Evolutionary conservation across 2,329 filamentous ascomycete species (phyloP), one percentile per base, ranked within the genome.

Genomic region (Colletotrichum graminicola): DNA sequence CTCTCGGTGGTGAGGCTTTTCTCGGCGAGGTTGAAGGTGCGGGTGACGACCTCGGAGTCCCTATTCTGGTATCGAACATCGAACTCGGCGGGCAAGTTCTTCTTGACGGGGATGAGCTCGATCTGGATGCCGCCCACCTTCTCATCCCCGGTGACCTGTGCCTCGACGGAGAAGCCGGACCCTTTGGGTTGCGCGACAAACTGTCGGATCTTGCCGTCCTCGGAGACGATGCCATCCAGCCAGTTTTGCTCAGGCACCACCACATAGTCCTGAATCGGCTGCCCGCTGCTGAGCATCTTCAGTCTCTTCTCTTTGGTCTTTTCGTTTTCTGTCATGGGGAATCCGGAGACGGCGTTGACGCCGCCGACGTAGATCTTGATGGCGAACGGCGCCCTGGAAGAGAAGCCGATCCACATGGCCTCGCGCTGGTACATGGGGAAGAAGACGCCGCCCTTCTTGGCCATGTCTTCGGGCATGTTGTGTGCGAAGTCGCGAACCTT

Each of bases 151-250:
- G 82, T 85, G 6, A 85, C 73, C 73, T 87, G 85, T 2, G 79
- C 78, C 74, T 87, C 85, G 10, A 86, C 79, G 0, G 81, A 81
- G 64, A 84, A 84, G 1, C 83, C 83, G 18, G 75, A 76, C 1
- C 81, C 81, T 34, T 81, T 73, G 0, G 83, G 81, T 80, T 84
- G 84, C 1, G 84, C 84, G 3, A 86, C 82, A 69, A 87, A 87
- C 70, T 87, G 85, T 12, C 82, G 79, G 5, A 86, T 82, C 1
- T 75, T 75, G 12, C 82, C 82, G 32, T 81, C 75, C 0, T 75
- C 68, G 14, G 74, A 74, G 0, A 78, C 81, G 34, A 84, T 78
- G 2, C 82, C 83, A 71, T 85, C 82, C 0, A 85, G 75, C 82
- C 81, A 84, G 4, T 36, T 66, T 67, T 85, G 83, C 0, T 69